Conservation (phyloP, 2,329 filamentous ascomycete genomes). For the Emergomyces orientalis region DNA sequence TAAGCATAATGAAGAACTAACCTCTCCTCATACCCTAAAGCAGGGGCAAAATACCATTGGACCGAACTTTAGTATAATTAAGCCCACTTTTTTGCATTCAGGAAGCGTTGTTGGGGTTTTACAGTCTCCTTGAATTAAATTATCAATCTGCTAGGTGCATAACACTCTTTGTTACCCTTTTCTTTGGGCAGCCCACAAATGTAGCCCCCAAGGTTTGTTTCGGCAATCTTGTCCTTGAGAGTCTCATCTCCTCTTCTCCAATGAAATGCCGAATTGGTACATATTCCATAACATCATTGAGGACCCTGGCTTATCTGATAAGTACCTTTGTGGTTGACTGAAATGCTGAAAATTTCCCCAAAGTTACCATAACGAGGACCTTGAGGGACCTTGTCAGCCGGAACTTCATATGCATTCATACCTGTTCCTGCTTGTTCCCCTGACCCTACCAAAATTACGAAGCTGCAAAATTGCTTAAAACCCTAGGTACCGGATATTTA, state of each 20-base stretch:
- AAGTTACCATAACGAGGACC: neutral
- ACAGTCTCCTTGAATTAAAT: neutral
- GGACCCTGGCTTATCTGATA: neutral
- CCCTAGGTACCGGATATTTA: neutral
- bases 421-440: neutral
- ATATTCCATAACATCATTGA: neutral
- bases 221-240: neutral
- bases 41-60: neutral
- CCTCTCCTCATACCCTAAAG: neutral
- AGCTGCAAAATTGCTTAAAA: too few species aligned
- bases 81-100: neutral
- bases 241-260: neutral
- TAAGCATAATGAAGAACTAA: neutral
- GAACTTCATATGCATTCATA: too few species aligned
- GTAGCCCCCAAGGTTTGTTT: neutral
- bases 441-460: neutral
- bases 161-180: neutral
- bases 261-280: neutral
- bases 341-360: too few species aligned
- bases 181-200: neutral
- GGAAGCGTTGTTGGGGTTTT: neutral
- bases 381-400: neutral
- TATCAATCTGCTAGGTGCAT: neutral
- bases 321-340: constrained; percentile 2
- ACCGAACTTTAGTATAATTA: neutral